phyloP scores from a whole-genome alignment of 305 asterid genomes.

The Rubia occidens region DNA sequence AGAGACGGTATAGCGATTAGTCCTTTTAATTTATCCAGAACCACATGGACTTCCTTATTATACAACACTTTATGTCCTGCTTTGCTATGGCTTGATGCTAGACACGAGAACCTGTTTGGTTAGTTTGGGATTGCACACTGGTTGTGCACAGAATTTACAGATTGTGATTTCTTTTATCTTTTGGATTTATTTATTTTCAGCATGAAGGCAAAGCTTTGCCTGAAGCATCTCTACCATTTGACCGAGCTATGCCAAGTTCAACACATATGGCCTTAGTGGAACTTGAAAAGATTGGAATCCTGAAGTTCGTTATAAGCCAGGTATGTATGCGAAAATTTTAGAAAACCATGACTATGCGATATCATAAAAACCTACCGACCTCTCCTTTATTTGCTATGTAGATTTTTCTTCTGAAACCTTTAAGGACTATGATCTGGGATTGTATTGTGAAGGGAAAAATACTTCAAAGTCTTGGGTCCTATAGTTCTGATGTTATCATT shows the following conservation, averaged over 20 bases:
- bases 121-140: background rate
- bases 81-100: too few species aligned
- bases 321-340: constrained; percentile 23
- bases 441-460: background rate
- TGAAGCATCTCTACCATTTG: constrained; percentile 89
- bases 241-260: constrained; percentile 84
- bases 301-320: constrained; percentile 90
- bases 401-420: background rate
- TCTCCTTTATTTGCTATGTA: background rate
- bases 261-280: constrained; percentile 94
- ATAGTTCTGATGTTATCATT: background rate
- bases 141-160: background rate
- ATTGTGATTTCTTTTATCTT: constrained; percentile 6
- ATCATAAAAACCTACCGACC: background rate
- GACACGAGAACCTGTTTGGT: background rate
- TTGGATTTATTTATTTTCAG: constrained; percentile 34
- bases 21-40: background rate
- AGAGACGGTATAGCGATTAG: background rate
- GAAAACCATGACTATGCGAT: background rate
- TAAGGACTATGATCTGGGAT: background rate
- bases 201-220: constrained; percentile 84
- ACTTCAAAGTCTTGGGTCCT: background rate
- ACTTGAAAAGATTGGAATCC: constrained; percentile 77
- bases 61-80: background rate
- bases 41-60: background rate